A percentile compares a stretch with the other conserved stretches of the same genome.
Evolutionary conservation across 495 filamentous ascomycete genomes (phyloP).

Genomic region (Platismatia glauca): DNA sequence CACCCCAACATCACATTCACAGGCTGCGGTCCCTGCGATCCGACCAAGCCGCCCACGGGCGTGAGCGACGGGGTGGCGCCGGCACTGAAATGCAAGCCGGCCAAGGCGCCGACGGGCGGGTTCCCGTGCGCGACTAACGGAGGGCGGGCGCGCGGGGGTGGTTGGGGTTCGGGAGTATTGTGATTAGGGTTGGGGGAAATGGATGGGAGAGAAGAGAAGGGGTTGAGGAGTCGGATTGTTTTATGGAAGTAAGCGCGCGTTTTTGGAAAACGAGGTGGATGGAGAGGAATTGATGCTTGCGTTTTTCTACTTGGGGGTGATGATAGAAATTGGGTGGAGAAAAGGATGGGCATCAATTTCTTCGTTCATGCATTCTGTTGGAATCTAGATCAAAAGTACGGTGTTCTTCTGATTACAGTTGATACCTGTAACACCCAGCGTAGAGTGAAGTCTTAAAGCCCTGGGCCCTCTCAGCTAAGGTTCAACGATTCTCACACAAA

Average conservation of each 20-base stretch:
- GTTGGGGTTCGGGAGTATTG: neutral
- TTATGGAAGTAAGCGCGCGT: too few species aligned
- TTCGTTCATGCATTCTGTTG: too few species aligned
- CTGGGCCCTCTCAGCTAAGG: neutral
- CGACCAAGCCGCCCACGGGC: neutral
- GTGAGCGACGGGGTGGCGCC: neutral
- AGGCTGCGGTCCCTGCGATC: neutral
- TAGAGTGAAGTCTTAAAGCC: neutral
- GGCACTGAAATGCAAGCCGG: neutral
- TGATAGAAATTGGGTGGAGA: too few species aligned
- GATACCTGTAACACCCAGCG: neutral
- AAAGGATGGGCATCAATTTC: too few species aligned
- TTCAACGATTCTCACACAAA: neutral
- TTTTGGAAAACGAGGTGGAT: too few species aligned
- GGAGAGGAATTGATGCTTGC: too few species aligned
- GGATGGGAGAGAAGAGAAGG: too few species aligned
- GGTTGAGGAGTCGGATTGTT: too few species aligned
- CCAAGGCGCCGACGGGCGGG: neutral
- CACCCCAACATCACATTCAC: constrained; percentile 1
- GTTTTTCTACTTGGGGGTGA: too few species aligned
- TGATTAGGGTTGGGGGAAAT: neutral
- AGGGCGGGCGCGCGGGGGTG: neutral
- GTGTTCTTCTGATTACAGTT: too few species aligned
- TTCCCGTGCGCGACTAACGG: neutral
- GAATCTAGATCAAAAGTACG: too few species aligned